Conservation (phyloP, 1,284 basidiomycete genomes). For the Erythrobasidium hasegawianum region DNA sequence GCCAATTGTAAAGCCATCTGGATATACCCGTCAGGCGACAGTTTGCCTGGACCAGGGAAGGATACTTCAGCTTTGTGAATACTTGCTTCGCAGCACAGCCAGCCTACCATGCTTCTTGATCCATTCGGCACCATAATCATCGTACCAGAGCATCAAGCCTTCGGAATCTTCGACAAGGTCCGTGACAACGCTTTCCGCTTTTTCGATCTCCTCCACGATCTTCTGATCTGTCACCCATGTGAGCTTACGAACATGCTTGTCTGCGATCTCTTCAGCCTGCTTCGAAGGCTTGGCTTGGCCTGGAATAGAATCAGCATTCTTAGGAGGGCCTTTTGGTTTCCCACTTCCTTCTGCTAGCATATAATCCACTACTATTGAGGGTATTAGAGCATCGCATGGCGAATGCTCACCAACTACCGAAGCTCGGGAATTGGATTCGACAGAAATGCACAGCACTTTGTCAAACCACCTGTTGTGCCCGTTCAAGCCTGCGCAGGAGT, state of each 20-base stretch:
- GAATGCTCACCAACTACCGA: slow-evolving; percentile 91
- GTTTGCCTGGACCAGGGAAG: too few species aligned
- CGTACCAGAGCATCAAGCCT: slow-evolving; percentile 76
- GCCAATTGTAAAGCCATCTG: slow-evolving; percentile 93
- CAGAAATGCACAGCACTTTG: slow-evolving; percentile 75
- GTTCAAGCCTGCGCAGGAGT: slow-evolving; percentile 64
- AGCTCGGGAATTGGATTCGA: slow-evolving; percentile 80
- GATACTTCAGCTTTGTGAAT: too few species aligned
- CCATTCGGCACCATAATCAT: slow-evolving; percentile 83
- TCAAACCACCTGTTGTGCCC: slow-evolving; percentile 88
- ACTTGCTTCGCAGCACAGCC: not conserved
- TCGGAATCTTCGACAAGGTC: slow-evolving; percentile 74
- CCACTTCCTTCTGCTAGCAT: slow-evolving; percentile 58
- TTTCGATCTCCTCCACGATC: slow-evolving; percentile 59
- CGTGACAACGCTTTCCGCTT: slow-evolving; percentile 61
- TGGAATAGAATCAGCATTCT: slow-evolving; percentile 37
- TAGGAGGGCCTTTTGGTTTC: slow-evolving; percentile 23
- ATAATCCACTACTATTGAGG: slow-evolving; percentile 84
- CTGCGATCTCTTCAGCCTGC: not conserved
- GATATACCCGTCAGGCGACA: slow-evolving; percentile 83
- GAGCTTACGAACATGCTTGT: slow-evolving; percentile 51
- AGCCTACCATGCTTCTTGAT: slow-evolving; percentile 69
- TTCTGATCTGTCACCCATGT: slow-evolving; percentile 71
- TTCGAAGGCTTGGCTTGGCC: slow-evolving; percentile 54
- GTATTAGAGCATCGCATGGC: slow-evolving; percentile 84